Evolutionary conservation across 148 eudicot species (phyloP), one percentile per base, ranked within the genome.

Genomic region (Fagopyrum esculentum): DNA sequence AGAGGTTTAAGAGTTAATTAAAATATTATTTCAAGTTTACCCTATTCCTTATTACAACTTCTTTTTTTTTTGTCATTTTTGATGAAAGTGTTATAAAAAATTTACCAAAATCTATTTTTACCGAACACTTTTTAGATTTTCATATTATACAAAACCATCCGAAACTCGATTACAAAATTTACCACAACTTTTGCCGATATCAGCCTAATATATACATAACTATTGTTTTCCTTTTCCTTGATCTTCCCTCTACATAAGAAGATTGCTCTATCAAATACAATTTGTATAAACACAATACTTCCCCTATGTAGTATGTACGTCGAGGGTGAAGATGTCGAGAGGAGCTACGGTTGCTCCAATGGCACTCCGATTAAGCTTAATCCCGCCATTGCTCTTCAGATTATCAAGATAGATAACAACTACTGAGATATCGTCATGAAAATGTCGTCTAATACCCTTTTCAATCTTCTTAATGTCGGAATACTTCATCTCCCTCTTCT

Each of bases 341-440:
- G 19, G 71, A 40, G 71, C 46, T 66, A 17, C 3, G 9, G 71
- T 66, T 8, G 71, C 40, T 66, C 45, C 71, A 66, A 13, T 5
- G 17, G 9, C 52, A 12, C 11, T 49, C 52, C 15, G 9, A 12
- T 40, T 43, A 43, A 66, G 47, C 9, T 66, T 12, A 66, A 15
- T 3, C 71, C 45, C 19, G 11, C 19, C 46, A 63, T 63, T 63
- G 69, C 15, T 63, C 45, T 63, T 63, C 69, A 4, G 69, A 66
- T 43, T 45, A 66, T 66, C 71, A 4, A 82, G 26, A 72, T 49
- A 82, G 22, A 79, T 2, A 47, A 82, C 82, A 30, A 79, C 66
- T 6, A 80, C 80, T 5, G 82, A 73, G 48, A 82, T 82, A 71
- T 82, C 82, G 30, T 82, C 85, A 7, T 82, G 85, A 60, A 79